Evolutionary conservation across 2,329 filamentous ascomycete genomes (phyloP), one percentile per base, ranked within the genome.

Genomic region (Diaporthe ilicicola): DNA sequence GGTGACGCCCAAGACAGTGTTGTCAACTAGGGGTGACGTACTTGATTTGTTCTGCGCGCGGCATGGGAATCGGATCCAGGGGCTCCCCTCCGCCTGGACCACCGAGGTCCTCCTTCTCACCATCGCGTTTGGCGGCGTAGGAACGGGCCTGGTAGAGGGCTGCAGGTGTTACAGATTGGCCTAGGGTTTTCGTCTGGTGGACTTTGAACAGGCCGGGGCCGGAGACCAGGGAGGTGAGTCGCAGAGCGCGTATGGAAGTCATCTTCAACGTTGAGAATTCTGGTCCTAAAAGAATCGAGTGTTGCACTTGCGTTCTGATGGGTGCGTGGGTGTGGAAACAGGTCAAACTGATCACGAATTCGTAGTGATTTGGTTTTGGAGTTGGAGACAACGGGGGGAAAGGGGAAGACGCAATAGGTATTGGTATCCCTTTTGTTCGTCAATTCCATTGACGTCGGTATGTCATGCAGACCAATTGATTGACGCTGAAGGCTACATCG

Each of bases 61-160:
- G 65, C 22, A 29, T 22, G 6, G 70, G 65, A 24, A 29, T 22
- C 3, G 70, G 65, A 24, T 71, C 70, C 7, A 39, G 48, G 13
- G 70, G 65, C 65, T 71, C 70, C 39, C 69, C 65, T 37, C 70
- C 70, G 24, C 70, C 70, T n/a, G 70, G 70, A n/a, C 70, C 70
- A 3, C 70, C 70, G 17, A 71, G 65, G 13, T 71, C 65, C 19
- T 71, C 70, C 54, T 69, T 69, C 24, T 59, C 64, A 24, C 53
- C 53, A 0, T 53, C 29, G 12, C 62, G 53, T 27, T 62, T 71
- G 42, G 66, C 22, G 22, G 66, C 66, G 15, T 68, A 68, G 19
- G 34, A 22, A n/a, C 66, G 66, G 22, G n/a, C 3, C 8, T 68
- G 66, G 32, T 29, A 17, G n/a, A 32, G 19, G 15, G 55, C 39